A percentile compares a stretch with the other conserved stretches of the same genome.
Evolutionary conservation across 2,329 filamentous ascomycete species (phyloP).

Genomic region (Botrytis tulipae): DNA sequence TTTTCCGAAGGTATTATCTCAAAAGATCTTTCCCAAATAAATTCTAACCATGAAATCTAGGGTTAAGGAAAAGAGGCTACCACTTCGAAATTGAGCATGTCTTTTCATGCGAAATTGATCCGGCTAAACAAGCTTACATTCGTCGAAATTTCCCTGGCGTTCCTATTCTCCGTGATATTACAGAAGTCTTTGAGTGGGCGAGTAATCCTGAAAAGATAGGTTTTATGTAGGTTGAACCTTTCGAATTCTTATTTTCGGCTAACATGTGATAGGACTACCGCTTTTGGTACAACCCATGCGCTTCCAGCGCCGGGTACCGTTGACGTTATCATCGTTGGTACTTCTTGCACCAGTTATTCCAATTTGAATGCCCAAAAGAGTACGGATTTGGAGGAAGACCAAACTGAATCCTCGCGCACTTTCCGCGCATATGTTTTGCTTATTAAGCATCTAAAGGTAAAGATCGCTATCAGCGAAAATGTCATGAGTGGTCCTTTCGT

Average conservation of each 20-base stretch:
- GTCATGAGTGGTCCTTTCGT: constrained; percentile 60
- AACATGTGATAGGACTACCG: constrained; percentile 53
- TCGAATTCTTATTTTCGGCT: not conserved
- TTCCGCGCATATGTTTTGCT: constrained; percentile 62
- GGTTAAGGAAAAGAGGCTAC: not conserved
- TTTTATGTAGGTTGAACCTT: not conserved
- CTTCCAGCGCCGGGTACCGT: constrained; percentile 52
- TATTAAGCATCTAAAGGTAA: constrained; percentile 53
- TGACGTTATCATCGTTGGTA: constrained; percentile 70
- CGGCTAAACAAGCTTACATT: constrained; percentile 64
- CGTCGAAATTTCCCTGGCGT: constrained; percentile 54
- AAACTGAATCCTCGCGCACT: constrained; percentile 65
- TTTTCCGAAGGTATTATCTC: constrained; percentile 47
- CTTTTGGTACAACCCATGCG: constrained; percentile 56
- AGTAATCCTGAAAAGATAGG: not conserved
- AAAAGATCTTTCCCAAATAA: not conserved
- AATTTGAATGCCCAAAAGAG: constrained; percentile 54
- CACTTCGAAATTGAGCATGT: constrained; percentile 46
- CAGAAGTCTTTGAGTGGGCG: constrained; percentile 47
- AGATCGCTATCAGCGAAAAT: constrained; percentile 71
- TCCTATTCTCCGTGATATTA: constrained; percentile 58
- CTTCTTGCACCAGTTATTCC: constrained; percentile 75
- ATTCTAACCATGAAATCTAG: constrained; percentile 5
- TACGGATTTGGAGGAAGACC: constrained; percentile 48
- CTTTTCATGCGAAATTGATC: constrained; percentile 63